Evolutionary conservation across 2,329 filamentous ascomycete genomes (phyloP), one percentile per base, ranked within the genome.

Genomic region (Calonectria ilicicola): DNA sequence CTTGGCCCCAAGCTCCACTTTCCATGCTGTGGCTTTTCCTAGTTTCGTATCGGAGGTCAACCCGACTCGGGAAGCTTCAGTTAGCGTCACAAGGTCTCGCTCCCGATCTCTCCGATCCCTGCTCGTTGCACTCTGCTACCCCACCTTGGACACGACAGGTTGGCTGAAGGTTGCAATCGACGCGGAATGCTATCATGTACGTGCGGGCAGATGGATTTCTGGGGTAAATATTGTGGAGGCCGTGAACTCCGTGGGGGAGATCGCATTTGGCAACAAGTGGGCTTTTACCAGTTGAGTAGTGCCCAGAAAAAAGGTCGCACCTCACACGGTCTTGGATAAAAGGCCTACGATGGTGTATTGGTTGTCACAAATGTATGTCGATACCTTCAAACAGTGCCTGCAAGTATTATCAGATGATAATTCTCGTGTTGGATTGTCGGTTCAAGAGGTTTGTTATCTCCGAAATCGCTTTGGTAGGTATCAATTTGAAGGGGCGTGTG

Each of bases 41-140:
- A 63, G 58, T 46, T n/a, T 46, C 26, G 58, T 40, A 32, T 63
- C 58, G 58, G 58, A 63, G n/a, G 58, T 6, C 23, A 63, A 63
- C 32, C 58, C 58, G 58, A 63, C 21, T 23, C 40, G 40, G 38
- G 38, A 46, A 63, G 23, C 6, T 63, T 32, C 10, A n/a, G 26
- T 46, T 63, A 63, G 58, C 58, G 58, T 63, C 58, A 19, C 26
- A 40, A 12, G 32, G 32, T 60, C 15, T 12, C 40, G 32, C 32
- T 29, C 40, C 58, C 58, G 58, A 27, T 9, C 23, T 32, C 38
- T 46, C 58, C 58, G 58, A 63, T 63, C 58, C 58, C 58, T 63
- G 58, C 40, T 46, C 26, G 38, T 27, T 19, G 58, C 23, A 27
- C 7, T 6, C 27, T 44, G 23, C 23, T 17, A 17, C 58, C 58